phyloP scores from a whole-genome alignment of 2,329 filamentous ascomycete species.

The Sporothrix brasiliensis region DNA sequence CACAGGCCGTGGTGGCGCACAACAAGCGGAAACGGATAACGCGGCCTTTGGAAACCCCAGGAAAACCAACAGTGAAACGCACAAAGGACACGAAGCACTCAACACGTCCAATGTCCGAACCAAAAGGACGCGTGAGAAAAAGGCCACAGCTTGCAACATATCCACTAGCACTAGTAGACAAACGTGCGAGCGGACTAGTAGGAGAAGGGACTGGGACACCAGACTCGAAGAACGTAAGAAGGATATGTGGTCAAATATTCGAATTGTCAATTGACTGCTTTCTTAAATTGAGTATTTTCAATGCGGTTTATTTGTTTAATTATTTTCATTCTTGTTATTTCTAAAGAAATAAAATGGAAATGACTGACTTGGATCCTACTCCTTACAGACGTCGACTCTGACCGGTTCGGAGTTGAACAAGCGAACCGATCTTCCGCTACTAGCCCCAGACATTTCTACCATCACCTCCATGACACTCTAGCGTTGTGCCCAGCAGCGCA shows the following conservation, averaged over 20 bases:
- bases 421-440: conserved; percentile 10
- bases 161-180: neutral
- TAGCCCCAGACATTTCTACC: neutral
- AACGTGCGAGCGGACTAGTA: neutral
- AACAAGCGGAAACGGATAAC: neutral
- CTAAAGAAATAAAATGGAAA: no score
- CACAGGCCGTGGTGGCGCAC: neutral
- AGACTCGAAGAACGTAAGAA: no score
- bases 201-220: no score
- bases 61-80: no score
- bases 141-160: neutral
- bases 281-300: no score
- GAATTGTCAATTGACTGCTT: no score
- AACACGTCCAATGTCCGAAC: neutral
- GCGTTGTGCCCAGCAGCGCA: neutral
- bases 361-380: no score
- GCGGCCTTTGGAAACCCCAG: no score
- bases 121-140: neutral
- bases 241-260: no score
- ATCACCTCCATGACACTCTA: neutral
- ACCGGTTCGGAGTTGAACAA: neutral
- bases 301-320: no score
- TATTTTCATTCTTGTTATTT: no score
- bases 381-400: neutral
- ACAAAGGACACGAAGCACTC: neutral